Evolutionary conservation across 1,284 basidiomycete species (phyloP), one percentile per base, ranked within the genome.

Genomic region (Microstroma glucosiphilum): DNA sequence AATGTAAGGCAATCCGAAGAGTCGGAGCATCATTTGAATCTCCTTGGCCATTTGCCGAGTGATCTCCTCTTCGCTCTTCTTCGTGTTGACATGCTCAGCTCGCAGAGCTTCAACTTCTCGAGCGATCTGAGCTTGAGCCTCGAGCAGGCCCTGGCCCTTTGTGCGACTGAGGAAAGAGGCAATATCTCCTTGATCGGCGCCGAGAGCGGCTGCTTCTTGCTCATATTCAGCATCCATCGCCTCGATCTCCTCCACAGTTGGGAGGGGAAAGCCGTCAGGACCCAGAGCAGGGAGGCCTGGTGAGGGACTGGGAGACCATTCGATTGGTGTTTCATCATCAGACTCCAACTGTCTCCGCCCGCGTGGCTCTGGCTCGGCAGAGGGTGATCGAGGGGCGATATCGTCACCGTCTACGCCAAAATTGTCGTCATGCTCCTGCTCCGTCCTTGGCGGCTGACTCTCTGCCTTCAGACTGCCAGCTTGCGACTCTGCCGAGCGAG

Each of bases 1-100:
- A 71, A 98, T 91, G 79, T 96, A 99, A 1, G 96, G 96, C 60
- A 98, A 91, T 23, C 96, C 96, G 76, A 97, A 97, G 12, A 96
- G 84, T 26, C 91, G 87, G 41, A 99, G 82, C 84, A 80, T 69
- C 57, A 71, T 65, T 88, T 96, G 96, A 70, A 98, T 96, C 80
- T 98, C 94, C 1, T 86, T 84, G 54, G 96, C 85, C 93, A 96
- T 97, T 69, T 93, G 89, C 75, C 90, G 87, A 2, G 90, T 94
- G 69, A 97, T 86, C 76, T 96, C 93, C 73, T 97, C 96, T 11
- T 92, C 90, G 80, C 94, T 92, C 43, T 92, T 85, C 85, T 92
- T 87, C 17, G 92, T 90, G 48, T 86, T 87, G 79, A 91, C 93
- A 76, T 86, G 86, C 80, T 94, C 89, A 76, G 86, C 84, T 74